Conservation (phyloP, 345 rosid species). For the Brassica carinata region DNA sequence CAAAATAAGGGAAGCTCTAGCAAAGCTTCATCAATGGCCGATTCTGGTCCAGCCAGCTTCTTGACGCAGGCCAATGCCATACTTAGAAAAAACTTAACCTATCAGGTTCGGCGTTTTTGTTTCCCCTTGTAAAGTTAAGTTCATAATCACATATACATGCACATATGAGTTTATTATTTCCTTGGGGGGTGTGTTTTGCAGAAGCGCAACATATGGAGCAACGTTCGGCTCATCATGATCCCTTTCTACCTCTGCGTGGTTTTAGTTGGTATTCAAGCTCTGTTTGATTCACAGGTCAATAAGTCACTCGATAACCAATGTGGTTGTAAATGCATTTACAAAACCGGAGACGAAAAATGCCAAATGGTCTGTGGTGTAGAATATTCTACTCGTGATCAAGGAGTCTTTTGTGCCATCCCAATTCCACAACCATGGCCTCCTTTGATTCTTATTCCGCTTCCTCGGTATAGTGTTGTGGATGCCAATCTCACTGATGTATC, state of each 20-base stretch:
- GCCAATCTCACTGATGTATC: conserved; percentile 52
- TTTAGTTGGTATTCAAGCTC: conserved; percentile 50
- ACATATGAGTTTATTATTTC: not conserved
- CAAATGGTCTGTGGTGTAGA: conserved; percentile 64
- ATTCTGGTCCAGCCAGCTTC: conserved; percentile 55
- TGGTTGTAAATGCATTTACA: conserved; percentile 60
- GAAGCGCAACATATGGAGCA: conserved; percentile 72
- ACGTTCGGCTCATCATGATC: conserved; percentile 65
- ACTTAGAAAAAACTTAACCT: conserved; percentile 79
- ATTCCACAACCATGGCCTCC: conserved; percentile 80
- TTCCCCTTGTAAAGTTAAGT: not conserved
- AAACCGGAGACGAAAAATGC: conserved; percentile 49
- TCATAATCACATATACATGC: not conserved
- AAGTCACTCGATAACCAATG: conserved; percentile 44
- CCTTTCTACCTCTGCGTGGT: conserved; percentile 72
- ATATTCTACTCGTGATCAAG: conserved; percentile 58
- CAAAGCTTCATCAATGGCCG: conserved; percentile 47
- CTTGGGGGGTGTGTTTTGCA: conserved; percentile 19
- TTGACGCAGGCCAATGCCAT: conserved; percentile 76
- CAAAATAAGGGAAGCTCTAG: conserved; percentile 1
- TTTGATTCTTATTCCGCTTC: conserved; percentile 67
- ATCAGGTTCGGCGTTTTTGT: conserved; percentile 54
- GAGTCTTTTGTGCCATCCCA: conserved; percentile 51
- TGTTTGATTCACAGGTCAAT: conserved; percentile 45
- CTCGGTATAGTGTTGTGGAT: conserved; percentile 57